phyloP scores from a whole-genome alignment of 2,329 filamentous ascomycete genomes.

The Microcyclospora tardicrescens region DNA sequence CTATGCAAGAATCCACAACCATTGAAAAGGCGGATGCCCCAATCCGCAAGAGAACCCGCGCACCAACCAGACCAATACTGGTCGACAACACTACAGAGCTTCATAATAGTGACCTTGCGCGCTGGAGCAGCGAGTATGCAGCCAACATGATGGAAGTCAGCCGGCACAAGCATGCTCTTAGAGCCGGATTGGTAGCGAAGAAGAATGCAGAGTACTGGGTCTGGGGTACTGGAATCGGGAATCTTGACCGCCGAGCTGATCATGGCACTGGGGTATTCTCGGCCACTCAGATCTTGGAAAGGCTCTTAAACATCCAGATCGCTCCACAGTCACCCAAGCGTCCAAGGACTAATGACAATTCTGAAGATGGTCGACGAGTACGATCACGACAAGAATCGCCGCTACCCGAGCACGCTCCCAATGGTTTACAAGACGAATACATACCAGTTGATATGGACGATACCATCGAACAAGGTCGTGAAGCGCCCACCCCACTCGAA shows the following conservation, averaged over 20 bases:
- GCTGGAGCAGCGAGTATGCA: constrained; percentile 47
- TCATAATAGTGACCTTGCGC: constrained; percentile 41
- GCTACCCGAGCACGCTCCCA: constrained; percentile 23
- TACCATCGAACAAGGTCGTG: constrained; percentile 56
- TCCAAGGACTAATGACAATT: constrained; percentile 9
- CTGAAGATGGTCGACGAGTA: constrained; percentile 17
- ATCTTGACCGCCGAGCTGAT: constrained; percentile 13
- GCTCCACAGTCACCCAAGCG: constrained; percentile 7
- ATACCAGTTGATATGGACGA: constrained; percentile 14
- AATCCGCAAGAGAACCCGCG: constrained; percentile 27
- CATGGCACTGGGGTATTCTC: constrained; percentile 46
- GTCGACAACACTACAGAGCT: constrained; percentile 40
- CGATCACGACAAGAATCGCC: constrained; percentile 20
- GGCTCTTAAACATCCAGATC: constrained; percentile 18
- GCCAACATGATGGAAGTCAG: constrained; percentile 44
- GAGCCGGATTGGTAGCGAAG: constrained; percentile 37
- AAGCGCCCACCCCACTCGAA: constrained; percentile 53
- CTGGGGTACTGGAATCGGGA: constrained; percentile 19
- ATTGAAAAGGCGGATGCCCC: constrained; percentile 28
- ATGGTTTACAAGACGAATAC: constrained; percentile 11
- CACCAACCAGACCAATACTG: constrained; percentile 25
- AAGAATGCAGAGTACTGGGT: constrained; percentile 52
- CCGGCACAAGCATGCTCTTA: constrained; percentile 30
- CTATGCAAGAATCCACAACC: constrained; percentile 13
- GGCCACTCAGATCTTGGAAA: constrained; percentile 40